Conservation (phyloP, 805 yeast species). For the Metschnikowia cubensis region DNA sequence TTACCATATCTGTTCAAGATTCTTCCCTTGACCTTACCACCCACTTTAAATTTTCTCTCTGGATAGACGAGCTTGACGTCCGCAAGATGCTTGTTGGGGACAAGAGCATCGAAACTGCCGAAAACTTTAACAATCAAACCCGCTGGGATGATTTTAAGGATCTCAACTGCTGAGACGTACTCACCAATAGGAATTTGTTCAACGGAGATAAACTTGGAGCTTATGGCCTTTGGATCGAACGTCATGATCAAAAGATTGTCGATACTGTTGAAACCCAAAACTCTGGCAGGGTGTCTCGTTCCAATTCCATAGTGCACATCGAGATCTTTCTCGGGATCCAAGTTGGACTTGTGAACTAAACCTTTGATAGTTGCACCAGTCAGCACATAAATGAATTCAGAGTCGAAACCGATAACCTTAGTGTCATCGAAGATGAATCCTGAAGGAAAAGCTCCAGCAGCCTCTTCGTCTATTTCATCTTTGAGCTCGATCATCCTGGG, state of each 20-base stretch:
- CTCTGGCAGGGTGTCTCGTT: slow-evolving; percentile 70
- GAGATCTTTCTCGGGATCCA: slow-evolving; percentile 45
- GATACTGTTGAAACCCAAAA: slow-evolving; percentile 60
- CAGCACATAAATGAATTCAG: slow-evolving; percentile 52
- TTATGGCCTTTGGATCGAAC: slow-evolving; percentile 60
- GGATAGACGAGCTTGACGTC: slow-evolving; percentile 84
- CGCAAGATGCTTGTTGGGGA: slow-evolving; percentile 70
- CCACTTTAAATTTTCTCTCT: slow-evolving; percentile 86
- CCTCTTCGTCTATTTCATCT: slow-evolving; percentile 16
- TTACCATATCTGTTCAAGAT: slow-evolving; percentile 50
- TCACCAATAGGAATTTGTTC: slow-evolving; percentile 79
- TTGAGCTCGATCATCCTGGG: slow-evolving; percentile 48
- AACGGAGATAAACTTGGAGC: slow-evolving; percentile 60
- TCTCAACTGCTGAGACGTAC: slow-evolving; percentile 47
- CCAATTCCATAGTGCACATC: slow-evolving; percentile 56
- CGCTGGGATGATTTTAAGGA: slow-evolving; percentile 53
- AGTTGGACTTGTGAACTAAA: slow-evolving; percentile 73
- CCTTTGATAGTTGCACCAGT: slow-evolving; percentile 57
- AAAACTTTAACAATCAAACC: slow-evolving; percentile 69
- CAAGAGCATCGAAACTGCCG: slow-evolving; percentile 68
- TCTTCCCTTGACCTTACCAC: slow-evolving; percentile 75
- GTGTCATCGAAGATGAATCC: slow-evolving; percentile 69
- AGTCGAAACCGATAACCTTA: slow-evolving; percentile 56
- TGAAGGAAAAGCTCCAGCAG: slow-evolving; percentile 64
- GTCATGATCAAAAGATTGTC: slow-evolving; percentile 70